phyloP scores from a whole-genome alignment of 495 filamentous ascomycete species.

The Umbilicaria muhlenbergii region DNA sequence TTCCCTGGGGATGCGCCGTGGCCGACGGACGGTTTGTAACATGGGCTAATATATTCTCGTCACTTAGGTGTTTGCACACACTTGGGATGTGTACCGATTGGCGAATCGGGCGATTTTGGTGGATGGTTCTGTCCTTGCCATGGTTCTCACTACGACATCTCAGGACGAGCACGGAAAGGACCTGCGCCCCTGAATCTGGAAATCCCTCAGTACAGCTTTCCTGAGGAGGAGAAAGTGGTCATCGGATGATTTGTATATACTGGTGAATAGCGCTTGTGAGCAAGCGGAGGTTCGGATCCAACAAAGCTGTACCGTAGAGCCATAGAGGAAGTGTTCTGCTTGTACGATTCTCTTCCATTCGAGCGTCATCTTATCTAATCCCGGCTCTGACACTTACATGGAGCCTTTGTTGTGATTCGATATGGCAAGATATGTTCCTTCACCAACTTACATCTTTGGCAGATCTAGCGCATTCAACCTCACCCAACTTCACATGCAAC shows the following conservation, averaged over 20 bases:
- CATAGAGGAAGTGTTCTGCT: too few relatives aligned
- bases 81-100: slow-evolving; percentile 96
- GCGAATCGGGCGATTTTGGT: slow-evolving; percentile 93
- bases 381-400: too few relatives aligned
- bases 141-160: slow-evolving; percentile 99
- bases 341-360: too few relatives aligned
- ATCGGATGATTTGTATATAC: slow-evolving; percentile 42
- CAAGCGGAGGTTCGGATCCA: too few relatives aligned
- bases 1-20: neutral
- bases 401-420: too few relatives aligned
- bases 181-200: slow-evolving; percentile 95
- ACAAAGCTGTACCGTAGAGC: too few relatives aligned
- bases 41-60: neutral
- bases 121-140: slow-evolving; percentile 99
- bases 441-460: too few relatives aligned
- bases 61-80: slow-evolving; percentile 86
- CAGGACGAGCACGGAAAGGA: slow-evolving; percentile 86
- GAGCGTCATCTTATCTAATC: too few relatives aligned
- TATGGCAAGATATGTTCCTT: too few relatives aligned
- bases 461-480: too few relatives aligned
- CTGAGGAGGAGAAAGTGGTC: slow-evolving; percentile 59
- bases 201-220: slow-evolving; percentile 79
- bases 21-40: neutral
- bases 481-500: too few relatives aligned
- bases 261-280: too few relatives aligned